Conservation (phyloP, 176 grass and related monocot species). For the Phyllostachys edulis region DNA sequence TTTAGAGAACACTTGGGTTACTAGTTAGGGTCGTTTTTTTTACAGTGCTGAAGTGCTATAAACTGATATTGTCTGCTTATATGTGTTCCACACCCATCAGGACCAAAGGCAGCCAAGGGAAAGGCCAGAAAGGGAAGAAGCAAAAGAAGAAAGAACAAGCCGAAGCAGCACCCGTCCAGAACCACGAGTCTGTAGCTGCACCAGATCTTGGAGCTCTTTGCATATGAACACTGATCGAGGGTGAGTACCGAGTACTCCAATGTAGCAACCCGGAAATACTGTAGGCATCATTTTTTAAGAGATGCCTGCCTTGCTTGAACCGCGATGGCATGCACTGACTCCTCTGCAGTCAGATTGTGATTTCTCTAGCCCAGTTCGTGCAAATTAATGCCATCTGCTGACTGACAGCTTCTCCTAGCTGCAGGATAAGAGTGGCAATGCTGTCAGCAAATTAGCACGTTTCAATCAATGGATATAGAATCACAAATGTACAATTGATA, state of each 20-base stretch:
- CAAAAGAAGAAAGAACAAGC: slow-evolving; percentile 47
- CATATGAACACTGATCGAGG: slow-evolving; percentile 42
- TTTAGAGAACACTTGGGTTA: not conserved
- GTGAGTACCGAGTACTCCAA: not conserved
- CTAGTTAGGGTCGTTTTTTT: not conserved
- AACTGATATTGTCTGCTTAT: not conserved
- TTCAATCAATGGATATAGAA: not conserved
- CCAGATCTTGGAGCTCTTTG: slow-evolving; percentile 69
- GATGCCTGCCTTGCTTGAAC: not conserved
- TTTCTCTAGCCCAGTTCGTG: not conserved
- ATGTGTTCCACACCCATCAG: slow-evolving; percentile 1
- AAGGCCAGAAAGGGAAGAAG: slow-evolving; percentile 54
- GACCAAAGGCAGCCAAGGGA: slow-evolving; percentile 39
- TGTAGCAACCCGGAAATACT: not conserved
- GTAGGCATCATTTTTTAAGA: not conserved
- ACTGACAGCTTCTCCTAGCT: not conserved
- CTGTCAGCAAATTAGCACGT: not conserved
- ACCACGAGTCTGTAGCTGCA: not conserved
- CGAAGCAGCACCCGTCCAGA: slow-evolving; percentile 2
- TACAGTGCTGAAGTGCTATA: not conserved
- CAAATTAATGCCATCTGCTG: not conserved
- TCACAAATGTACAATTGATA: not conserved
- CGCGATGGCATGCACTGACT: not conserved
- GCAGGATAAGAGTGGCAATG: not conserved
- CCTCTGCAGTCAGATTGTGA: not conserved